Base-by-base conservation (phyloP, 108 stramenopile species). In the Cyclotella baltica region DNA sequence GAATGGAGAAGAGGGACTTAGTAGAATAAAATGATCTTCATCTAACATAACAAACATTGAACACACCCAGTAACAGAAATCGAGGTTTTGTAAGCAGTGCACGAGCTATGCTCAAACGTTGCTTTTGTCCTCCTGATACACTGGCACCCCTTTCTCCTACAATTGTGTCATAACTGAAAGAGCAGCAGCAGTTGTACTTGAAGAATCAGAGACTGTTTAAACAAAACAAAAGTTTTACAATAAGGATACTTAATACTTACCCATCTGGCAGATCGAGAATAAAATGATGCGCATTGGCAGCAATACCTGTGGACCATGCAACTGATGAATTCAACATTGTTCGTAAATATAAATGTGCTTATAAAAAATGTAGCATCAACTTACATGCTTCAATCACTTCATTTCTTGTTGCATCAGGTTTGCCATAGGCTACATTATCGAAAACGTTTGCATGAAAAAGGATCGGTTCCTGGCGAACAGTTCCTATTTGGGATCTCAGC, bases 61-160 rank as follows among this genome's bases (percentile, higher is more conserved):
- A 75, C 84, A 85, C 76, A 80, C 88, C 88, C 28, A 90, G 73
- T 8, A 80, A 57, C 16, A 92, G 64, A 53, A 90, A 56, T 13
- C 78, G 52, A 20, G 95, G 90, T 62, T 90, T 73, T n/a, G 85
- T 83, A 0, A 96, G 67, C 36, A 96, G 62, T 3, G 96, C 95
- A 34, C 97, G 87, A 4, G 97, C 96, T 50, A 98, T 97, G 38
- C 93, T 89, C 29, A 98, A 73, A 22, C 98, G 80, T 73, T 98
- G 98, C 64, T 96, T 96, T 84, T 98, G 98, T 0, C 98, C 96
- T 8, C 95, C 96, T 30, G 68, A 77, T 5, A 93, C 76, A 62
- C 78, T 84, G 27, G 84, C 88, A 0, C 92, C 92, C 18, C 87
- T 75, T 43, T 88, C 90, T 18, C 94, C 95, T 46, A 96, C 87